Evolutionary conservation across 441 rosid genomes (phyloP).

Genomic region (Arabidopsis hybrid): DNA sequence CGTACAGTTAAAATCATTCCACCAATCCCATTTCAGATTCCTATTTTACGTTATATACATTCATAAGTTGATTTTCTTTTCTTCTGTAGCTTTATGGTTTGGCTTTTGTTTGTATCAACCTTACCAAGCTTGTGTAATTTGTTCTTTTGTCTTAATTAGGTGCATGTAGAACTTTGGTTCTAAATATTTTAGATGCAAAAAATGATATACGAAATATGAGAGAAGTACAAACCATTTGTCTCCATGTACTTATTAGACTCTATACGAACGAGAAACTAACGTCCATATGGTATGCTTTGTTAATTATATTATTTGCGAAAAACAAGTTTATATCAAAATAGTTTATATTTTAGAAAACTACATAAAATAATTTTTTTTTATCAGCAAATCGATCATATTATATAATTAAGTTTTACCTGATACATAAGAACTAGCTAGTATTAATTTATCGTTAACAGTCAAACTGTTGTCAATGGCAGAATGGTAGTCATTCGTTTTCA

Average conservation of each 20-base stretch:
- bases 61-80: not conserved
- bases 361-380: too few species aligned
- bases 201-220: not conserved
- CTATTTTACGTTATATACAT: not conserved
- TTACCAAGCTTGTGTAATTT: constrained; percentile 3
- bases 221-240: not conserved
- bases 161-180: not conserved
- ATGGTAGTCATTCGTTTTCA: not conserved
- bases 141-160: constrained; percentile 21
- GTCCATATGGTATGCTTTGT: not conserved
- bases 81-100: not conserved
- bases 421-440: too few species aligned
- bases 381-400: too few species aligned
- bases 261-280: not conserved
- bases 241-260: not conserved
- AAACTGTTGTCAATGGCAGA: not conserved
- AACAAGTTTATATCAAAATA: too few species aligned
- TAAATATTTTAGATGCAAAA: not conserved
- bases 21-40: constrained; percentile 34
- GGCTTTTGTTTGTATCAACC: constrained; percentile 4
- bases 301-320: too few species aligned
- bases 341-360: too few species aligned
- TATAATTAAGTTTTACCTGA: too few species aligned
- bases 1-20: constrained; percentile 30
- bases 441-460: not conserved